Conservation (phyloP, 2,329 filamentous ascomycete genomes). For the Fusarium beomiforme region DNA sequence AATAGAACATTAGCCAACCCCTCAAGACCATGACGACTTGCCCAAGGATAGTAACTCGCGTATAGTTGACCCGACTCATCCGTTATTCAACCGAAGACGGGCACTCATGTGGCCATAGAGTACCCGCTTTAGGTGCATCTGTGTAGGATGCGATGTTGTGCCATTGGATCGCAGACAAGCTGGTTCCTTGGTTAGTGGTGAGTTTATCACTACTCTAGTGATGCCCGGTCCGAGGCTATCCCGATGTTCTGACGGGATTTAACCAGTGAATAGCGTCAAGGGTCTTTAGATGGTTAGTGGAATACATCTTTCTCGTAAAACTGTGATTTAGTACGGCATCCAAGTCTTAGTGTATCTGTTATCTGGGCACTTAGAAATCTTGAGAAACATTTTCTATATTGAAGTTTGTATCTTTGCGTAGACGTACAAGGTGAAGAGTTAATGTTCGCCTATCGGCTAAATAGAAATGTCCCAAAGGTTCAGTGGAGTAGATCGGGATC, state of each 20-base stretch:
- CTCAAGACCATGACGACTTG: constrained; percentile 19
- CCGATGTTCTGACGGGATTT: constrained; percentile 31
- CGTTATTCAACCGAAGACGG: constrained; percentile 32
- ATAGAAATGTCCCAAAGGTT: constrained; percentile 4
- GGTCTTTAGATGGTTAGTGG: neutral
- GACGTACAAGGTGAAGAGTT: neutral
- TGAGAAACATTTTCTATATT: no score
- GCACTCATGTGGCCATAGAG: constrained; percentile 31
- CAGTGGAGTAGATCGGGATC: constrained; percentile 4
- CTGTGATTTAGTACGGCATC: neutral
- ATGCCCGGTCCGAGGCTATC: constrained; percentile 15
- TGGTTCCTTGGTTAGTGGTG: constrained; percentile 23
- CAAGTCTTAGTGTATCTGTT: no score
- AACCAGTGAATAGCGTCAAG: neutral
- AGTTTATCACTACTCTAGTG: constrained; percentile 6
- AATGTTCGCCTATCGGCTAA: neutral
- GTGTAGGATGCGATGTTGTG: constrained; percentile 28
- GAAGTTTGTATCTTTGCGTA: neutral
- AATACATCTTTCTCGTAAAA: neutral
- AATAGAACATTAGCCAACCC: constrained; percentile 24
- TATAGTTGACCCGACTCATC: constrained; percentile 17
- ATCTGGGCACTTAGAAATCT: no score
- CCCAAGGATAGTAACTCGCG: neutral
- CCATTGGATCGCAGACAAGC: constrained; percentile 23
- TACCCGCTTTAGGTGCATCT: constrained; percentile 35